A percentile compares a stretch with the other conserved stretches of the same genome.
phyloP scores from a whole-genome alignment of 192 early-diverging fungal genomes.

The Helicostylum pulchrum region DNA sequence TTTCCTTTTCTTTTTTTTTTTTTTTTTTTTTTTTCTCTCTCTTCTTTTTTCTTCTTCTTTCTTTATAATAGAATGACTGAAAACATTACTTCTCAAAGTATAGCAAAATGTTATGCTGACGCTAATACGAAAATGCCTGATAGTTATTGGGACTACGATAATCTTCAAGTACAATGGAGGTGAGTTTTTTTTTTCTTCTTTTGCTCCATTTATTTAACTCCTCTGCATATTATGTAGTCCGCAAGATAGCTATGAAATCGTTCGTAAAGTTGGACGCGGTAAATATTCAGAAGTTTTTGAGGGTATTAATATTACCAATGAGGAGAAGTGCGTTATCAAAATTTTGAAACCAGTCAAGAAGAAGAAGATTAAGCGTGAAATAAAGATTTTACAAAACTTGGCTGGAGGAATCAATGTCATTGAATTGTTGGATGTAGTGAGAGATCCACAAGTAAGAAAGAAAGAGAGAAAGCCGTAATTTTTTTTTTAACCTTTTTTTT shows the following conservation, averaged over 20 bases:
- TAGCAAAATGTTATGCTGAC: slow-evolving; percentile 87
- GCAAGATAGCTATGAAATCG: slow-evolving; percentile 97
- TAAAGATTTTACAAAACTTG: slow-evolving; percentile 98
- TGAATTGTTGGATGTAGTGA: slow-evolving; percentile 87
- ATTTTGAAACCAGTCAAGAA: slow-evolving; percentile 99
- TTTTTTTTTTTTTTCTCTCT: not conserved
- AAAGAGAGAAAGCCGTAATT: not conserved
- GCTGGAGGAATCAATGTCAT: slow-evolving; percentile 94
- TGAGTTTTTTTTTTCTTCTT: slow-evolving; percentile 36
- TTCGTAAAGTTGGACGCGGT: slow-evolving; percentile 95
- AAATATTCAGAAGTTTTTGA: slow-evolving; percentile 99
- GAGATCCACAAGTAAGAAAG: slow-evolving; percentile 80
- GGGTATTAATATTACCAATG: slow-evolving; percentile 85
- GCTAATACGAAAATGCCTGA: slow-evolving; percentile 76
- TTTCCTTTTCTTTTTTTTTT: not conserved
- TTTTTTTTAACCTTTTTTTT: too few relatives aligned
- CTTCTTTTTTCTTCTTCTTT: not conserved
- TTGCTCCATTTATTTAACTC: not conserved
- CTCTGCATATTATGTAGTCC: slow-evolving; percentile 39
- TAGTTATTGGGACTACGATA: slow-evolving; percentile 98
- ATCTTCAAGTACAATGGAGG: slow-evolving; percentile 90
- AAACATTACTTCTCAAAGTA: slow-evolving; percentile 29
- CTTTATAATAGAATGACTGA: not conserved
- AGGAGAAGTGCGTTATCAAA: slow-evolving; percentile 94
- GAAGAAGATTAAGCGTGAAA: slow-evolving; percentile 99